Evolutionary conservation across 768 basidiomycete genomes (phyloP).

Genomic region (Rhodotorula toruloides): DNA sequence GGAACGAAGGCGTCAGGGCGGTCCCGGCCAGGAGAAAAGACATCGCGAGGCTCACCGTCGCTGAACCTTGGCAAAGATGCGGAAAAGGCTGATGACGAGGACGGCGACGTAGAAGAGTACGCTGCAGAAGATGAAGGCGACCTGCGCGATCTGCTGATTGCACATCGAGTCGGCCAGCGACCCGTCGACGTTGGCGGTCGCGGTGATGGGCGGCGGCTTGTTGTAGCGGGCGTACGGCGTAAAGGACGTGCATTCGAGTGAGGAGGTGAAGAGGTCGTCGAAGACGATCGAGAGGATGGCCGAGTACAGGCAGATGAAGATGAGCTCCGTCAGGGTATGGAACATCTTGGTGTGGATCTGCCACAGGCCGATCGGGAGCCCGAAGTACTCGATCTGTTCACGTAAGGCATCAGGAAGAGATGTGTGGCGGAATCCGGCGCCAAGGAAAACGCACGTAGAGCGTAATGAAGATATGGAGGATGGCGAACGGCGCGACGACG

Average conservation of each 20-base stretch:
- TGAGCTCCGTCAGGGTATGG: constrained; percentile 75
- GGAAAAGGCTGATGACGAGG: constrained; percentile 40
- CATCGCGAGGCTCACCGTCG: background rate
- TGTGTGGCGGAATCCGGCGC: constrained; percentile 32
- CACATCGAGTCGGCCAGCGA: constrained; percentile 56
- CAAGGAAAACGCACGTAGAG: constrained; percentile 65
- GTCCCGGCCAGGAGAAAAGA: background rate
- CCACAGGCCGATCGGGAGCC: constrained; percentile 87
- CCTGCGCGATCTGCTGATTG: constrained; percentile 67
- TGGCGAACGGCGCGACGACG: constrained; percentile 74
- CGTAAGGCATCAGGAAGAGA: constrained; percentile 20
- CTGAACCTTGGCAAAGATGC: constrained; percentile 36
- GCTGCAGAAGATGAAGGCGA: constrained; percentile 69
- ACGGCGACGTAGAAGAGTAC: constrained; percentile 68
- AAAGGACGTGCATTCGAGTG: constrained; percentile 65
- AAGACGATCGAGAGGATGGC: constrained; percentile 79
- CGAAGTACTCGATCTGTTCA: constrained; percentile 80
- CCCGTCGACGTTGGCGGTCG: constrained; percentile 36
- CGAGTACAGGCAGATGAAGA: constrained; percentile 88
- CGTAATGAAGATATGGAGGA: constrained; percentile 76
- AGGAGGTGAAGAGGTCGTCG: constrained; percentile 85
- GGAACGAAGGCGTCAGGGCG: background rate
- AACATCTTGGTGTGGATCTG: constrained; percentile 66
- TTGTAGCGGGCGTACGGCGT: constrained; percentile 43
- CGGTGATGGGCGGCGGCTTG: constrained; percentile 13